These are phyloP conservation scores for Aspergillus carlsbadensis DNA, from an alignment of 495 filamentous ascomycete genomes.

Conservation along the genomic window DNA sequence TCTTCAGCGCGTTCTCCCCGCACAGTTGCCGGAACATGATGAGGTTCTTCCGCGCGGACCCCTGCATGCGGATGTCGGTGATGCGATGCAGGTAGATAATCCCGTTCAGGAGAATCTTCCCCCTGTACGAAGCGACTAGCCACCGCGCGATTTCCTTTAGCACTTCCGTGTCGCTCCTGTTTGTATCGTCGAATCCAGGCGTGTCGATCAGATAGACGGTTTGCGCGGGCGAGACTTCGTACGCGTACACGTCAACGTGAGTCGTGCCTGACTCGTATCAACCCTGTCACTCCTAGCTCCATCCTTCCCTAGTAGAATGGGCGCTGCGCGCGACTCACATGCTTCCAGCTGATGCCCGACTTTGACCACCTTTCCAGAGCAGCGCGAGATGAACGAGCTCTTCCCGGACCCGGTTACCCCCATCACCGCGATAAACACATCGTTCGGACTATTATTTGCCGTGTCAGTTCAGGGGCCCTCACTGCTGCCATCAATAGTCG, in stretches of 20 bases:
- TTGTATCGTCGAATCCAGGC: slow-evolving; percentile 45
- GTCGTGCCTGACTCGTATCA: too few species aligned
- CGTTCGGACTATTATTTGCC: too few species aligned
- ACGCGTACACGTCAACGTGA: not conserved
- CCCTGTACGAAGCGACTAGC: not conserved
- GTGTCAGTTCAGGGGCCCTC: too few species aligned
- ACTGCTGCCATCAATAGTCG: too few species aligned
- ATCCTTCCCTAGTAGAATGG: too few species aligned
- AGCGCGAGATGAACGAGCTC: not conserved
- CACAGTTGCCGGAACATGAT: slow-evolving; percentile 46
- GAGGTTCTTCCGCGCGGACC: slow-evolving; percentile 39
- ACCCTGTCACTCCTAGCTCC: too few species aligned
- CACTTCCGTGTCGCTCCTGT: slow-evolving; percentile 34
- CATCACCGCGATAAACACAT: not conserved
- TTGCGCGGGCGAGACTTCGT: not conserved
- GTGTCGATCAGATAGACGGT: slow-evolving; percentile 30
- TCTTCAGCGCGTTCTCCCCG: slow-evolving; percentile 33
- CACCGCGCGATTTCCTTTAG: slow-evolving; percentile 34
- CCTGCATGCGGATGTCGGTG: slow-evolving; percentile 33
- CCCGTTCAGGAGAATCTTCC: slow-evolving; percentile 6
- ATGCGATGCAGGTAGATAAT: slow-evolving; percentile 49
- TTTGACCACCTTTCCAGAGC: not conserved
- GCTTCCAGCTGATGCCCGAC: not conserved
- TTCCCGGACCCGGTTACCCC: not conserved
- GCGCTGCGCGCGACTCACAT: too few species aligned